Evolutionary conservation across 108 stramenopile species (phyloP).

Genomic region (Conticribra guillardii): DNA sequence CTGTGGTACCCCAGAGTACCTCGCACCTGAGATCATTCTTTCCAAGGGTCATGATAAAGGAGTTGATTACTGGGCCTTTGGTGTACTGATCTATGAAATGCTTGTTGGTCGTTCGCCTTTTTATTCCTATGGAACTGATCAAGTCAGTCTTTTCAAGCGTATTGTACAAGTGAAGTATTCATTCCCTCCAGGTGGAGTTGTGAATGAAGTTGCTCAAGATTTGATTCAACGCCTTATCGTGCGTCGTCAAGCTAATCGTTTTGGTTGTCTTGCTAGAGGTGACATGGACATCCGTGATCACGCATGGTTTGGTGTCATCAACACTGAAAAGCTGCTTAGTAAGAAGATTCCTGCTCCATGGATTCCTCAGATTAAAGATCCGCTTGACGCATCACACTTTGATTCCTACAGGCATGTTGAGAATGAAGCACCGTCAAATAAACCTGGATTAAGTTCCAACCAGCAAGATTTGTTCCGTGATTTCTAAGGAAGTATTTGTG

Average conservation of each 20-base stretch:
- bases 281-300: slow-evolving; percentile 96
- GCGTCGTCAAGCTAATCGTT: slow-evolving; percentile 87
- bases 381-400: slow-evolving; percentile 95
- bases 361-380: slow-evolving; percentile 92
- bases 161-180: slow-evolving; percentile 95
- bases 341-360: slow-evolving; percentile 95
- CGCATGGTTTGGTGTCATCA: slow-evolving; percentile 92
- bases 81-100: slow-evolving; percentile 98
- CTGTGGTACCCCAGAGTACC: slow-evolving; percentile 98
- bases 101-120: slow-evolving; percentile 97
- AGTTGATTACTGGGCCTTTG: slow-evolving; percentile 99
- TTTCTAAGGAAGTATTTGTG: slow-evolving; percentile 74
- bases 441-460: slow-evolving; percentile 64
- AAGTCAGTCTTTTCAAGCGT: slow-evolving; percentile 95
- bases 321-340: slow-evolving; percentile 81
- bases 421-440: slow-evolving; percentile 82
- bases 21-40: slow-evolving; percentile 98
- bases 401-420: slow-evolving; percentile 98
- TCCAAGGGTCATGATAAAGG: slow-evolving; percentile 98
- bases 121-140: slow-evolving; percentile 92
- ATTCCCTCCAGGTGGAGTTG: slow-evolving; percentile 86
- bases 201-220: slow-evolving; percentile 88
- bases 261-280: slow-evolving; percentile 86
- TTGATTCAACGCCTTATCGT: slow-evolving; percentile 91
- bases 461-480: slow-evolving; percentile 84